Percentiles rank a stretch among this genome's conserved stretches.
These are phyloP conservation scores for Oidiodendron maius DNA, from an alignment of 495 filamentous ascomycete species.

Conservation along the genomic window DNA sequence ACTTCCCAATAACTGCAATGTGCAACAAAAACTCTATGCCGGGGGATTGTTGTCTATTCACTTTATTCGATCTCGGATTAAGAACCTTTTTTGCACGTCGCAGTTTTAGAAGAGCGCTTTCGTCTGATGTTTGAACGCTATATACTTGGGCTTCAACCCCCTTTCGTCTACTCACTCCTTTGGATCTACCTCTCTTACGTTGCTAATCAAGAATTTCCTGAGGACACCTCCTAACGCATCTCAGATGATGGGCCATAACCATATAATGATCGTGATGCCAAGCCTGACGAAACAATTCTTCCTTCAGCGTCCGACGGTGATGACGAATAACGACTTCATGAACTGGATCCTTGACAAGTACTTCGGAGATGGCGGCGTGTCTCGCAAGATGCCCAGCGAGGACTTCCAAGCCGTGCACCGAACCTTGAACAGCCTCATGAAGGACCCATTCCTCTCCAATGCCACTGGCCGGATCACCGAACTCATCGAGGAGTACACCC, in stretches of 20 bases:
- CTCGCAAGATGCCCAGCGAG: background rate
- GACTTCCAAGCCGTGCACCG: constrained; percentile 1
- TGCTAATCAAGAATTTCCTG: too few species aligned
- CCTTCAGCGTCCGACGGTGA: background rate
- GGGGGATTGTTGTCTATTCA: too few species aligned
- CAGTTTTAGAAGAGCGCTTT: too few species aligned
- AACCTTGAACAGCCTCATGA: background rate
- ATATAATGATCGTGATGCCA: background rate
- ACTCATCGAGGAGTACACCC: background rate
- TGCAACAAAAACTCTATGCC: too few species aligned
- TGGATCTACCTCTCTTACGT: too few species aligned
- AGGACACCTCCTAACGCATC: too few species aligned
- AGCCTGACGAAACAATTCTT: background rate
- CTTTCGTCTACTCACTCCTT: too few species aligned
- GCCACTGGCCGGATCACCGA: constrained; percentile 1
- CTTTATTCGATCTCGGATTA: too few species aligned
- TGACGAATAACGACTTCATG: background rate
- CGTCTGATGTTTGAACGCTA: too few species aligned
- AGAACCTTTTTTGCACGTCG: too few species aligned
- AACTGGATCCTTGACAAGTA: constrained; percentile 6
- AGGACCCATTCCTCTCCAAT: background rate
- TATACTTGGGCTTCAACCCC: too few species aligned
- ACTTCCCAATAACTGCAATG: too few species aligned
- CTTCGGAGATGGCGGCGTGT: constrained; percentile 1
- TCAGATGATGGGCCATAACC: background rate